Percentiles rank a stretch among this genome's conserved stretches.
Conservation (phyloP, 148 eudicot species). For the Amaranthus palmeri region DNA sequence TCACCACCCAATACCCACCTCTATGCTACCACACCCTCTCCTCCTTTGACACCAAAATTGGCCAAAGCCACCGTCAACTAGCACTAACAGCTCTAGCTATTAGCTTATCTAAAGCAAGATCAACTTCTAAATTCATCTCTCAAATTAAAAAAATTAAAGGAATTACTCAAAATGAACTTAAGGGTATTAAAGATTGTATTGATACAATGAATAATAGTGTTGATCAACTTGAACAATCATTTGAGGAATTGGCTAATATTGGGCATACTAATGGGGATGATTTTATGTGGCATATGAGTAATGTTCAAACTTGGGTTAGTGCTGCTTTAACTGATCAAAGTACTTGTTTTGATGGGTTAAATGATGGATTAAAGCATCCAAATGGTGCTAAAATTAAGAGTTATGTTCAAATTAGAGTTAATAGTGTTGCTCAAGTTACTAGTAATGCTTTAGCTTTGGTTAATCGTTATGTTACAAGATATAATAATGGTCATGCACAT, state of each 20-base stretch:
- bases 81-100: slow-evolving; percentile 52
- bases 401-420: slow-evolving; percentile 29
- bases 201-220: slow-evolving; percentile 44
- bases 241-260: slow-evolving; percentile 42
- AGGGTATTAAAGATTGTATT: slow-evolving; percentile 55
- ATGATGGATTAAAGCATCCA: neutral
- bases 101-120: slow-evolving; percentile 39
- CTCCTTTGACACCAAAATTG: slow-evolving; percentile 33
- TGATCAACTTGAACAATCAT: slow-evolving; percentile 45
- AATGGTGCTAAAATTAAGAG: slow-evolving; percentile 29
- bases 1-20: slow-evolving; percentile 51
- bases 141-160: slow-evolving; percentile 22
- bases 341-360: slow-evolving; percentile 55
- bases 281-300: slow-evolving; percentile 57
- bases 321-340: slow-evolving; percentile 48
- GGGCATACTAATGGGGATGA: slow-evolving; percentile 28
- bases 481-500: neutral
- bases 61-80: slow-evolving; percentile 36
- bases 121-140: slow-evolving; percentile 33
- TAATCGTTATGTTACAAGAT: slow-evolving; percentile 35
- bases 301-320: slow-evolving; percentile 69
- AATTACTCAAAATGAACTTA: slow-evolving; percentile 36
- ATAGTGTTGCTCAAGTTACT: slow-evolving; percentile 40
- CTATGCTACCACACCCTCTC: slow-evolving; percentile 58
- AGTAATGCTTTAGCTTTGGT: slow-evolving; percentile 66